phyloP scores from a whole-genome alignment of 2,329 filamentous ascomycete genomes.

The Chalara sp. region DNA sequence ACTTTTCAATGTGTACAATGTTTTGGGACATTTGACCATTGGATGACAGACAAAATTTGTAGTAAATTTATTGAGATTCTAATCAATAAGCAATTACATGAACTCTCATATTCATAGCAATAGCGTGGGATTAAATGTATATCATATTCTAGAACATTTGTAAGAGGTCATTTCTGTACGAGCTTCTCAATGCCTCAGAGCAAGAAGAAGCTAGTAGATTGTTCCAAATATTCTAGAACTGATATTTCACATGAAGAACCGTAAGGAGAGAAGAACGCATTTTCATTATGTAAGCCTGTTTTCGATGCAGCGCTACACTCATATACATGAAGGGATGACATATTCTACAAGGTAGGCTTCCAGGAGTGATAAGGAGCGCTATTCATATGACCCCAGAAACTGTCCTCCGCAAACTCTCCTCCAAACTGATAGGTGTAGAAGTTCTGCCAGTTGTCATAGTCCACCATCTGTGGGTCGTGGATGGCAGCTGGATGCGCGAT shows the following conservation, averaged over 20 bases:
- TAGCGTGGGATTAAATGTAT: too few relatives aligned
- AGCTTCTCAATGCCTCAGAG: background rate
- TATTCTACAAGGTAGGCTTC: too few relatives aligned
- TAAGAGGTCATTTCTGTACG: too few relatives aligned
- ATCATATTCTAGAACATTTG: too few relatives aligned
- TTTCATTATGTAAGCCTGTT: background rate
- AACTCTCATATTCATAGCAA: too few relatives aligned
- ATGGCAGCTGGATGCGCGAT: background rate
- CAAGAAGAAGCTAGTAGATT: background rate
- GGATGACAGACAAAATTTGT: too few relatives aligned
- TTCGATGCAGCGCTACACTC: background rate
- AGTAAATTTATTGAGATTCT: too few relatives aligned
- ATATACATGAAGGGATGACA: constrained; percentile 10
- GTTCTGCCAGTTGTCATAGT: constrained; percentile 4
- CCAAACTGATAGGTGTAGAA: constrained; percentile 41
- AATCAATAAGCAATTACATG: too few relatives aligned
- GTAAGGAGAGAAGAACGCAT: background rate
- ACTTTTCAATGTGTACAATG: too few relatives aligned
- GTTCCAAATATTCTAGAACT: background rate
- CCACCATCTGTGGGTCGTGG: constrained; percentile 2
- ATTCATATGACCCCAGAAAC: constrained; percentile 50
- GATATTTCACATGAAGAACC: background rate
- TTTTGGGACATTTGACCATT: too few relatives aligned
- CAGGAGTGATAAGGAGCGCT: constrained; percentile 16
- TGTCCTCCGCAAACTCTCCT: constrained; percentile 47